Evolutionary conservation across 2,329 filamentous ascomycete species (phyloP).

Genomic region (Cordyceps cicadae): DNA sequence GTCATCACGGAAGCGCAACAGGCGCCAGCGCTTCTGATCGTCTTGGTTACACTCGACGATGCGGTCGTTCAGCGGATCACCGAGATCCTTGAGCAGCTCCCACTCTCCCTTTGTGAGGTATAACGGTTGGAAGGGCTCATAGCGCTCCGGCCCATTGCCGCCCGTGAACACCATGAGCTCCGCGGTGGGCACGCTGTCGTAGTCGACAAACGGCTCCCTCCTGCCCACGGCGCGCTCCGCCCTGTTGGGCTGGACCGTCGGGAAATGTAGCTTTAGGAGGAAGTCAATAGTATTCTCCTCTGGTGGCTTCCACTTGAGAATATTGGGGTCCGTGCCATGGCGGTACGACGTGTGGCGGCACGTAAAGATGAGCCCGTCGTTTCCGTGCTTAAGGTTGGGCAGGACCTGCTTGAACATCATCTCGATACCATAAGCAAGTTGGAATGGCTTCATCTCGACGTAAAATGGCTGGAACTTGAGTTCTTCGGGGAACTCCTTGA

Average conservation of each 20-base stretch:
- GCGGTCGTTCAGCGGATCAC: slow-evolving; percentile 71
- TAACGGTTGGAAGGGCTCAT: slow-evolving; percentile 60
- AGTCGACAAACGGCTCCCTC: slow-evolving; percentile 61
- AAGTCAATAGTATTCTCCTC: slow-evolving; percentile 95
- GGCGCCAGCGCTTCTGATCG: slow-evolving; percentile 66
- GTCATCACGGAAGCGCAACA: slow-evolving; percentile 85
- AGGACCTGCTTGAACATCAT: slow-evolving; percentile 88
- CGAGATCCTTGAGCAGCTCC: slow-evolving; percentile 67
- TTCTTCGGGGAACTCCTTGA: slow-evolving; percentile 61
- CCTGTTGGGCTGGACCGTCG: slow-evolving; percentile 58
- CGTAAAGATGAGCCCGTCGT: slow-evolving; percentile 97
- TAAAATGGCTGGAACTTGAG: slow-evolving; percentile 65
- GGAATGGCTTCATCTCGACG: slow-evolving; percentile 81
- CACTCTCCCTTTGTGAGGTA: slow-evolving; percentile 70
- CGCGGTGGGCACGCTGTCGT: slow-evolving; percentile 67
- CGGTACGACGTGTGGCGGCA: slow-evolving; percentile 80
- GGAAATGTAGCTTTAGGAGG: slow-evolving; percentile 69
- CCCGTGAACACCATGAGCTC: slow-evolving; percentile 64
- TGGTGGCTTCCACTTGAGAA: slow-evolving; percentile 96
- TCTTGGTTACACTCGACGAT: slow-evolving; percentile 90
- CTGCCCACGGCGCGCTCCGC: slow-evolving; percentile 59
- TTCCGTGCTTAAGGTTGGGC: slow-evolving; percentile 78
- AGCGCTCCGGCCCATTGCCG: slow-evolving; percentile 41
- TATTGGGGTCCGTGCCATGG: slow-evolving; percentile 84
- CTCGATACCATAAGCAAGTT: slow-evolving; percentile 79